phyloP scores from a whole-genome alignment of 2,329 filamentous ascomycete genomes.

The Rutstroemia sp. region DNA sequence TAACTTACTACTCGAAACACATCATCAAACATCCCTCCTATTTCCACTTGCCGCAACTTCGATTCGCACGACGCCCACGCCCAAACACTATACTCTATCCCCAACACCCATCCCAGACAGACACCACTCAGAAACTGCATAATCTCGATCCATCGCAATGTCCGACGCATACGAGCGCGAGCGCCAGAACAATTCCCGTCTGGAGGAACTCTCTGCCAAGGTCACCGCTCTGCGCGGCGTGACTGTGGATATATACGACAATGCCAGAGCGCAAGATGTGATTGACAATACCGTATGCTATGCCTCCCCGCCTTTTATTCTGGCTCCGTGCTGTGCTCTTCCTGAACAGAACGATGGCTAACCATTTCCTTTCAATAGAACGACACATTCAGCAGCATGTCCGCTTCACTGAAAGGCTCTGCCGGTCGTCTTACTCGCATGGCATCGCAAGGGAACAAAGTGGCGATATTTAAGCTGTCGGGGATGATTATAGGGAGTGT shows the following conservation, averaged over 20 bases:
- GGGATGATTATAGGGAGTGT: slow-evolving; percentile 71
- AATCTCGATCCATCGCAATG: slow-evolving; percentile 37
- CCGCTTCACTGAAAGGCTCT: slow-evolving; percentile 73
- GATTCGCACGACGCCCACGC: not conserved
- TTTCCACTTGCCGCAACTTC: not conserved
- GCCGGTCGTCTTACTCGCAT: slow-evolving; percentile 78
- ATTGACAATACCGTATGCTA: slow-evolving; percentile 74
- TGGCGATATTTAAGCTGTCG: slow-evolving; percentile 83
- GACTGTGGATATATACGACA: slow-evolving; percentile 96
- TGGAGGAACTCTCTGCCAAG: slow-evolving; percentile 85
- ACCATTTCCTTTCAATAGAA: slow-evolving; percentile 40
- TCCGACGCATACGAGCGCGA: slow-evolving; percentile 73
- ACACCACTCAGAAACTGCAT: slow-evolving; percentile 12
- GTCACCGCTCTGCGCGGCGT: slow-evolving; percentile 87
- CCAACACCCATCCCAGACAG: not conserved
- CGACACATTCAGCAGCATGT: slow-evolving; percentile 88
- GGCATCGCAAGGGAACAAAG: slow-evolving; percentile 83
- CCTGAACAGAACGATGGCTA: not conserved
- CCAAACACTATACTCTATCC: not conserved
- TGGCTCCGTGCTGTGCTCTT: not conserved
- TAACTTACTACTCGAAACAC: not conserved
- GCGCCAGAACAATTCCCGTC: slow-evolving; percentile 88
- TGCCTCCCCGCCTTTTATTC: not conserved
- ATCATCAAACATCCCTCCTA: not conserved
- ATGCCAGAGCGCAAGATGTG: slow-evolving; percentile 78